Conservation (phyloP, 805 yeast genomes). For the Brettanomyces nanus region DNA sequence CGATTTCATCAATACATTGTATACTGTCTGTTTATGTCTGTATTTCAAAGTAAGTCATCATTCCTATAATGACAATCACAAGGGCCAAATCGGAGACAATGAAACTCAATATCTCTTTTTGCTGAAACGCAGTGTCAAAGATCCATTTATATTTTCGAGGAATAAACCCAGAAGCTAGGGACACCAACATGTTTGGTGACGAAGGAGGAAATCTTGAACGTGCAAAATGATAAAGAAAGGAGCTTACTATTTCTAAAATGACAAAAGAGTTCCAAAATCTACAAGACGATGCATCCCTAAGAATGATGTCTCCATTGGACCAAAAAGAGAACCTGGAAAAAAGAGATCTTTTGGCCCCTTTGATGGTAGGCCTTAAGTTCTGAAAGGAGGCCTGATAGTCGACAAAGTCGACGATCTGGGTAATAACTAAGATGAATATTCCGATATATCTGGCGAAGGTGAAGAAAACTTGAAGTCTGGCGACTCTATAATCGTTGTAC, state of each 20-base stretch:
- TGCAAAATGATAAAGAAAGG: conserved; percentile 10
- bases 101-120: conserved; percentile 19
- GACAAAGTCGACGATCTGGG: conserved; percentile 1
- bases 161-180: conserved; percentile 16
- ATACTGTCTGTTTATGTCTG: no score
- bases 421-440: conserved; percentile 5
- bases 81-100: conserved; percentile 21
- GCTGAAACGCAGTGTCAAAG: conserved; percentile 14
- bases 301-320: conserved; percentile 8
- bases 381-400: conserved; percentile 4
- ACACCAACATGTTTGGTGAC: conserved; percentile 11
- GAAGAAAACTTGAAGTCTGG: conserved; percentile 1
- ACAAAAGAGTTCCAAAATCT: conserved; percentile 19
- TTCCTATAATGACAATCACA: conserved; percentile 19
- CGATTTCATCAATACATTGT: no score
- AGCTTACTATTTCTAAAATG: conserved; percentile 14
- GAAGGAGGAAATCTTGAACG: conserved; percentile 11
- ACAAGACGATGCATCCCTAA: conserved; percentile 4
- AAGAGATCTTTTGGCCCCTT: conserved; percentile 2
- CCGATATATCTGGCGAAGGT: conserved; percentile 7
- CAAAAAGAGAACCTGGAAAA: conserved; percentile 6
- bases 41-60: conserved; percentile 11
- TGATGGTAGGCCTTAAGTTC: conserved; percentile 5
- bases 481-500: conserved; percentile 1
- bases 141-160: conserved; percentile 12